Conservation (phyloP, 331 rosid genomes). For the Erythrophleum ivorense region DNA sequence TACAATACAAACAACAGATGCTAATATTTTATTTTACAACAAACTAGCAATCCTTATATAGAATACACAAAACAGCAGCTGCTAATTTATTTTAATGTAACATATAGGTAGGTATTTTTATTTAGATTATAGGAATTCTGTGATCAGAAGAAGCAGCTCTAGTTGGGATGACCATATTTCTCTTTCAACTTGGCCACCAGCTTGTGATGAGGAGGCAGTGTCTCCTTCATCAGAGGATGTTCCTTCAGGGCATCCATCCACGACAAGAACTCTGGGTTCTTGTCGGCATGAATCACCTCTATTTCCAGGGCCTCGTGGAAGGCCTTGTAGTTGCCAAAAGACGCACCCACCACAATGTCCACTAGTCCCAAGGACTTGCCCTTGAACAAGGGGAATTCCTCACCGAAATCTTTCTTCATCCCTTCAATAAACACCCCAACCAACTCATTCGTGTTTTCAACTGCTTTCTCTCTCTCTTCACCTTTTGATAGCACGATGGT, state of each 20-base stretch:
- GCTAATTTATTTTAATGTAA: neutral
- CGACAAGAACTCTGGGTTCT: constrained; percentile 17
- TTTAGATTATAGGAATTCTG: neutral
- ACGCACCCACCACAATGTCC: constrained; percentile 47
- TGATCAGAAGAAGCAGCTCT: neutral
- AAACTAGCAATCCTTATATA: neutral
- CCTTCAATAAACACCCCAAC: constrained; percentile 52
- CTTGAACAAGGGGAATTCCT: constrained; percentile 13
- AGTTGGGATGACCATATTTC: neutral
- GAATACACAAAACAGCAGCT: neutral
- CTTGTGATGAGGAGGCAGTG: constrained; percentile 36
- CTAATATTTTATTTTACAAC: neutral
- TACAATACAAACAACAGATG: too few relatives aligned
- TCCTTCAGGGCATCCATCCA: constrained; percentile 51
- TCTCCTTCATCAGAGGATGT: constrained; percentile 46
- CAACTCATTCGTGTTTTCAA: constrained; percentile 10
- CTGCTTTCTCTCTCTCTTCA: constrained; percentile 39
- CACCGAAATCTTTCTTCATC: constrained; percentile 40
- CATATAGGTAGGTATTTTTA: neutral
- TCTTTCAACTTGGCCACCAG: constrained; percentile 27
- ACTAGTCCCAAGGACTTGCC: constrained; percentile 41
- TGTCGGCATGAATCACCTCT: constrained; percentile 1
- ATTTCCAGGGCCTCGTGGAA: constrained; percentile 30
- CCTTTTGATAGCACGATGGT: constrained; percentile 35
- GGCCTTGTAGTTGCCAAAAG: constrained; percentile 42